Evolutionary conservation across 176 grass and related monocot species (phyloP).

Genomic region (Raddia distichophylla): DNA sequence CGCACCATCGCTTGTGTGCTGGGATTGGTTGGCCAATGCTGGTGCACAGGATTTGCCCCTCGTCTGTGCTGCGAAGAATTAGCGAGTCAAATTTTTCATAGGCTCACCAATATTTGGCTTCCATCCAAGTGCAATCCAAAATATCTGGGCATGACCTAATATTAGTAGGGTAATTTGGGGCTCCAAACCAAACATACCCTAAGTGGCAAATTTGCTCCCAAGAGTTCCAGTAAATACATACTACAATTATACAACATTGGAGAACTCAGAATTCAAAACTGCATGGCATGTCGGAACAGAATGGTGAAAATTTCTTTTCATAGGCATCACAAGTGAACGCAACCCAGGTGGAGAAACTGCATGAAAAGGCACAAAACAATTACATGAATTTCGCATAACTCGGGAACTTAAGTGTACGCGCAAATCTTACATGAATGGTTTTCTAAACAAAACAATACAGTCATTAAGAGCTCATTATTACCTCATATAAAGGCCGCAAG

Average conservation of each 20-base stretch:
- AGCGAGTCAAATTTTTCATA: too few species aligned
- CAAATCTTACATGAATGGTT: slow-evolving; percentile 17
- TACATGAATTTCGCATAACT: slow-evolving; percentile 11
- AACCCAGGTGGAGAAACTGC: slow-evolving; percentile 38
- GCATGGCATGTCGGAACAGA: neutral
- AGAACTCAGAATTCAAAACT: neutral
- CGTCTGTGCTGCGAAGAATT: too few species aligned
- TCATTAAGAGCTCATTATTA: slow-evolving; percentile 28
- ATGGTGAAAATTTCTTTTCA: neutral
- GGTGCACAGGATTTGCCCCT: too few species aligned
- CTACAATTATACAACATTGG: slow-evolving; percentile 44
- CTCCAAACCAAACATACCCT: too few species aligned
- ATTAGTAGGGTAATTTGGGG: too few species aligned
- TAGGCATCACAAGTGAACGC: neutral
- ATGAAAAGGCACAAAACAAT: slow-evolving; percentile 6
- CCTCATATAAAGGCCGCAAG: slow-evolving; percentile 86
- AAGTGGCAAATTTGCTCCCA: slow-evolving; percentile 17
- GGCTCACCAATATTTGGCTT: too few species aligned
- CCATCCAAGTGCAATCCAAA: too few species aligned
- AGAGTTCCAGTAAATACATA: slow-evolving; percentile 5
- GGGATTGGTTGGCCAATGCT: too few species aligned
- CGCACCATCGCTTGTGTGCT: too few species aligned
- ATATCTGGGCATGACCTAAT: too few species aligned
- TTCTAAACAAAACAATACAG: neutral
- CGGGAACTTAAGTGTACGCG: neutral